Percentiles rank a stretch among this genome's conserved stretches.
Evolutionary conservation across 2,329 filamentous ascomycete species (phyloP).

Genomic region (Cucurbitaria berberidis): DNA sequence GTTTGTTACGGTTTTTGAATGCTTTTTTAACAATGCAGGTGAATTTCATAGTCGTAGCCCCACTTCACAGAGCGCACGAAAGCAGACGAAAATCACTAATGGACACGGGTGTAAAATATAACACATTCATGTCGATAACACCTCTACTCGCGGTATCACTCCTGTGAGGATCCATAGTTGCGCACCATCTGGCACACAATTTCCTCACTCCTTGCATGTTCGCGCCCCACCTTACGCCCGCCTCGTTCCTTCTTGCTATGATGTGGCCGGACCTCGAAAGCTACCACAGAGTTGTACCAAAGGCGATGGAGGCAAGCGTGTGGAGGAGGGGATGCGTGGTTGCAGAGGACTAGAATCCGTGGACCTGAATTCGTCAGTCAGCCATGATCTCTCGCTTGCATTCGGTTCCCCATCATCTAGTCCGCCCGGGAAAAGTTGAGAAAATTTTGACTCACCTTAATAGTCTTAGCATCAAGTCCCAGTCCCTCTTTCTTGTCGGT

Average conservation of each 20-base stretch:
- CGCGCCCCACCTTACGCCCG: background rate
- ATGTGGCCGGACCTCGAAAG: background rate
- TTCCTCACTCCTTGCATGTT: background rate
- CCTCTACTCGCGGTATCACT: conserved; percentile 5
- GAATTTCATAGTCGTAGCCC: background rate
- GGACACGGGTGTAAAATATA: background rate
- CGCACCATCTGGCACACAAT: background rate
- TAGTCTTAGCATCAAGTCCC: conserved; percentile 93
- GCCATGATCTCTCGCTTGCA: background rate
- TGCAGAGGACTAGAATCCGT: conserved; percentile 41
- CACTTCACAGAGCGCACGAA: background rate
- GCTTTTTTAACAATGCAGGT: background rate
- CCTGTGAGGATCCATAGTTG: background rate
- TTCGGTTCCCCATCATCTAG: background rate
- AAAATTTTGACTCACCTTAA: conserved; percentile 72
- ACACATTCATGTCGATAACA: conserved; percentile 3
- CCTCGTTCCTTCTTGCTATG: background rate
- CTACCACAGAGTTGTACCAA: background rate
- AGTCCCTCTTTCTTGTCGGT: conserved; percentile 94
- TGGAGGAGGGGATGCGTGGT: background rate
- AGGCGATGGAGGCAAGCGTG: background rate
- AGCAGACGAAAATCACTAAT: background rate
- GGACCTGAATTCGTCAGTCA: conserved; percentile 30
- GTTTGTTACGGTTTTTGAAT: background rate
- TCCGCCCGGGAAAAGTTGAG: background rate